phyloP scores from a whole-genome alignment of 352 stramenopile genomes.

The Globisporangium ultimum region DNA sequence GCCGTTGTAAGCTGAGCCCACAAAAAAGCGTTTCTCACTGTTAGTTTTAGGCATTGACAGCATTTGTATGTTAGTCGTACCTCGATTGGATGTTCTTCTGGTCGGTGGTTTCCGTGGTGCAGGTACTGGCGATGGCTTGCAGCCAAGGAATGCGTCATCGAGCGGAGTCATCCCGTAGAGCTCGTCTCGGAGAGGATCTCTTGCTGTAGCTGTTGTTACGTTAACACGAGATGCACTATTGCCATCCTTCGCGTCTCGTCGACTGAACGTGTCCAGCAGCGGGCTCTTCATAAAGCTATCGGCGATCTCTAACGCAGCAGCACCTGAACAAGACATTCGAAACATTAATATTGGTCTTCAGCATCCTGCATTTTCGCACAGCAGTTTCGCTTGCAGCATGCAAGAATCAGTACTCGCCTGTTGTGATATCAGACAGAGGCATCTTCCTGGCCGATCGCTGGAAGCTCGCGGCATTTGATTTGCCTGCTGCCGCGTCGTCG shows the following conservation, averaged over 20 bases:
- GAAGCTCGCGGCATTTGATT: neutral
- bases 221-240: neutral
- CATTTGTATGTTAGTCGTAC: neutral
- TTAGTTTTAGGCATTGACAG: too few species aligned
- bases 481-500: conserved; percentile 16
- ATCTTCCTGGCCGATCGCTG: conserved; percentile 24
- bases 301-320: conserved; percentile 76
- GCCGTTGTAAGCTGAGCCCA: conserved; percentile 48
- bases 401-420: conserved; percentile 26
- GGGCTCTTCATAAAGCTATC: conserved; percentile 76
- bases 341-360: neutral
- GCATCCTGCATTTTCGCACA: too few species aligned
- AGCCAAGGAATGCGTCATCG: conserved; percentile 51
- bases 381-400: neutral
- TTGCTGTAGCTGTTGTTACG: neutral
- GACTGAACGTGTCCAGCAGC: conserved; percentile 63
- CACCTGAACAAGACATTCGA: conserved; percentile 28
- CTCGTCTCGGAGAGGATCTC: conserved; percentile 55
- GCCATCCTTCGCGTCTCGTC: conserved; percentile 8
- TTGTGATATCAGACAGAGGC: conserved; percentile 49
- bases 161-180: conserved; percentile 48
- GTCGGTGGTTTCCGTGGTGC: conserved; percentile 1
- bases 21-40: neutral
- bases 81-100: conserved; percentile 24
- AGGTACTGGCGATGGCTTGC: conserved; percentile 18